Conservation (phyloP, 768 basidiomycete genomes). For the Rhizopogon sp. region DNA sequence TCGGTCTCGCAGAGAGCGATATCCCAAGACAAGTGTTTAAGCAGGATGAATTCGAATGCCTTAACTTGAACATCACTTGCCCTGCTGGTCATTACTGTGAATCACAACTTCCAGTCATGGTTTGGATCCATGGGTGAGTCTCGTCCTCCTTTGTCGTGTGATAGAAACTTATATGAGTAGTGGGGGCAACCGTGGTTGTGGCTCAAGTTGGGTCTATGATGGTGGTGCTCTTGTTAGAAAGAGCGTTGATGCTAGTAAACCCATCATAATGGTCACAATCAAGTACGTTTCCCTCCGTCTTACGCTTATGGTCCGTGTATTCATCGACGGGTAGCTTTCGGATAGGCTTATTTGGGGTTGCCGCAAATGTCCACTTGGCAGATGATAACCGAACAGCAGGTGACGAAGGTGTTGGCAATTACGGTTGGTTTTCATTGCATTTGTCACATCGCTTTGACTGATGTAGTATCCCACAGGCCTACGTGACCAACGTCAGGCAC, state of each 20-base stretch:
- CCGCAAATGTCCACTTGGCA: slow-evolving; percentile 57
- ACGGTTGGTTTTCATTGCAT: slow-evolving; percentile 40
- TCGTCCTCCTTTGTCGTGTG: slow-evolving; percentile 3
- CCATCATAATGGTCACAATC: slow-evolving; percentile 66
- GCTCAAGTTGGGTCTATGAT: slow-evolving; percentile 76
- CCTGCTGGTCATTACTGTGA: slow-evolving; percentile 50
- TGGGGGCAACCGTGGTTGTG: slow-evolving; percentile 67
- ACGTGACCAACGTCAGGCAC: slow-evolving; percentile 57
- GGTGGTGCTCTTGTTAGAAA: slow-evolving; percentile 67
- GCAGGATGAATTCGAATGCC: slow-evolving; percentile 74
- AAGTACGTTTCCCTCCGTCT: slow-evolving; percentile 48
- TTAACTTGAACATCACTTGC: slow-evolving; percentile 77
- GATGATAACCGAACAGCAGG: slow-evolving; percentile 64
- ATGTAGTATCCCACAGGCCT: slow-evolving; percentile 37
- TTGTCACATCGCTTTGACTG: slow-evolving; percentile 4
- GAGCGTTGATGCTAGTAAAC: slow-evolving; percentile 57
- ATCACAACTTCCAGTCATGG: slow-evolving; percentile 69
- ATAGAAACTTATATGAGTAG: slow-evolving; percentile 32
- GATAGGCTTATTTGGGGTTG: slow-evolving; percentile 71
- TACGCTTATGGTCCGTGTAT: background rate
- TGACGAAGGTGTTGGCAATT: slow-evolving; percentile 74
- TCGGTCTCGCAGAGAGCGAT: slow-evolving; percentile 50
- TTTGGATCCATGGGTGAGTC: slow-evolving; percentile 82
- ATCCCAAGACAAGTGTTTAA: slow-evolving; percentile 50
- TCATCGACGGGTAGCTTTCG: slow-evolving; percentile 50